A percentile compares a stretch with the other conserved stretches of the same genome.
Evolutionary conservation across 345 rosid genomes (phyloP).

Genomic region (Salix koriyanagi): DNA sequence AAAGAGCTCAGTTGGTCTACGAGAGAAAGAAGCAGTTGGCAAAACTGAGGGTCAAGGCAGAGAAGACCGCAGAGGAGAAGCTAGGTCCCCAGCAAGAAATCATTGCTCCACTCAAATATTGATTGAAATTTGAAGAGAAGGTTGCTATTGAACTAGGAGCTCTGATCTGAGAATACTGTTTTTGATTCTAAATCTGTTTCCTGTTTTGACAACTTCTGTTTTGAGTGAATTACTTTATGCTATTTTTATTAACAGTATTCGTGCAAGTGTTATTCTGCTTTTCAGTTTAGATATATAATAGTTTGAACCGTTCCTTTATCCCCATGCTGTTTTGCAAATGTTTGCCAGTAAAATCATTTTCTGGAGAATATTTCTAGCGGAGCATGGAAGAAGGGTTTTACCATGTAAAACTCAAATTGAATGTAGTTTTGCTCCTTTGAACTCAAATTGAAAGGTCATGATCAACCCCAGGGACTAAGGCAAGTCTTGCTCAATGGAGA

Average conservation of each 20-base stretch:
- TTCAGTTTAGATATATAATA: not conserved
- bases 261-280: not conserved
- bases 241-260: not conserved
- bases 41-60: conserved; percentile 76
- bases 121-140: not conserved
- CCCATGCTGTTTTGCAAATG: not conserved
- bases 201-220: not conserved
- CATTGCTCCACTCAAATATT: conserved; percentile 60
- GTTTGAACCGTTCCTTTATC: not conserved
- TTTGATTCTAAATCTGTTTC: not conserved
- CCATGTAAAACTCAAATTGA: too few species aligned
- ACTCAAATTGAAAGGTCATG: too few species aligned
- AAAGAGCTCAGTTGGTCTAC: conserved; percentile 56
- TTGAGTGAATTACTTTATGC: not conserved
- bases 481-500: not conserved
- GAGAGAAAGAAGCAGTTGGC: conserved; percentile 79
- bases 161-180: conserved; percentile 11
- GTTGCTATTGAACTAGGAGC: not conserved
- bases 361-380: not conserved
- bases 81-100: conserved; percentile 68
- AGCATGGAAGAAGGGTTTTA: not conserved
- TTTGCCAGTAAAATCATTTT: too few species aligned
- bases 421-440: too few species aligned
- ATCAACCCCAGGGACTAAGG: too few species aligned
- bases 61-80: conserved; percentile 73